Base-by-base conservation (phyloP, 306 rosid genomes). In the Rosa lucieae region DNA sequence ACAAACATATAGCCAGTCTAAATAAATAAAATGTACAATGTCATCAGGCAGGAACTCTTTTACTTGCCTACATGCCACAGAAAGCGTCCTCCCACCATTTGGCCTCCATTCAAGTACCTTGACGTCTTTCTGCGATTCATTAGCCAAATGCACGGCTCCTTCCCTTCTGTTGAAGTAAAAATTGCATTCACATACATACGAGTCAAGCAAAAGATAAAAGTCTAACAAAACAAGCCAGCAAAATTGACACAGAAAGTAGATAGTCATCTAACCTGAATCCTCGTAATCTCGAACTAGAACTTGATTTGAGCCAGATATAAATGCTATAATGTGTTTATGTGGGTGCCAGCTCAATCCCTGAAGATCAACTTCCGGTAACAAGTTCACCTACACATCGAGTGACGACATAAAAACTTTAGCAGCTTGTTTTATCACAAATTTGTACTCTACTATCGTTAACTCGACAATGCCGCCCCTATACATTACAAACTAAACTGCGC, bases 331-430 rank as follows among this genome's bases (percentile, higher is more conserved):
- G 86, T 91, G 97, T 87, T 91, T 91, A 84, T 89, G 92, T 67
- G 79, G 94, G 89, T 94, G 99, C 99, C 99, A 94, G 86, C 97
- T 89, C 40, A 92, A 88, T 70, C 92, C 97, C 83, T 92, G 93
- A 77, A 92, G 91, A 86, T 87, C 88, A 84, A 88, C 90, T 89
- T 92, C 93, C 1, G 90, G 97, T 79, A 94, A 84, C 86, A 88
- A 84, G 82, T 81, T 95, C 77, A 91, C 92, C 99, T 94, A 80
- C 53, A 81, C 77, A 69, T 48, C 62, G 52, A 44, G 52, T 68
- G 12, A 75, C 71, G 44, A 55, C 73, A 58, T 26, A 29, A 18
- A 48, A 40, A 6, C 2, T 55, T 37, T 72, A 53, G 61, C 43
- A 59, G 8, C 20, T 44, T 10, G n/a, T 51, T 13, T 20, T 9